phyloP scores from a whole-genome alignment of 2,329 filamentous ascomycete species.

The Aureobasidium sp. region DNA sequence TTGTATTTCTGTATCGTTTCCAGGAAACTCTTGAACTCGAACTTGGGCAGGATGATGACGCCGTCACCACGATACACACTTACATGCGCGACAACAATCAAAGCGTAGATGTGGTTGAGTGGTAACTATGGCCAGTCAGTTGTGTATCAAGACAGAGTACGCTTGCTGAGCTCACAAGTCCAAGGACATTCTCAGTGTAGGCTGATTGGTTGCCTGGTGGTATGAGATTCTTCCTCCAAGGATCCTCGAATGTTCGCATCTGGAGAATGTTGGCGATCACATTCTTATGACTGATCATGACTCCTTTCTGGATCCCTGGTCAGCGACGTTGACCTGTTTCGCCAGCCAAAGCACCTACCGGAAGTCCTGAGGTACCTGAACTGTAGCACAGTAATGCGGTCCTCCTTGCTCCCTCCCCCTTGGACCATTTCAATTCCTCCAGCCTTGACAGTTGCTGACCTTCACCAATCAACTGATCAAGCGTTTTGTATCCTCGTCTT shows the following conservation, averaged over 20 bases:
- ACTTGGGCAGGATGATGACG: conserved; percentile 65
- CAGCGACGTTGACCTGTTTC: background rate
- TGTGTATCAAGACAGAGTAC: background rate
- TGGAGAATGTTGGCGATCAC: conserved; percentile 72
- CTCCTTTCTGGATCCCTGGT: conserved; percentile 56
- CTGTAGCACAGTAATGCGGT: conserved; percentile 75
- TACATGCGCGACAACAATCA: conserved; percentile 63
- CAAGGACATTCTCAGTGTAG: conserved; percentile 52
- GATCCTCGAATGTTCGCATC: conserved; percentile 46
- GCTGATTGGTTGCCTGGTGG: conserved; percentile 36
- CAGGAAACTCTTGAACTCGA: conserved; percentile 62
- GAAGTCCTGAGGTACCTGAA: conserved; percentile 70
- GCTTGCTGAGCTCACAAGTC: conserved; percentile 38
- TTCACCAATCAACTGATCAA: conserved; percentile 58
- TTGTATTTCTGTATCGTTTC: conserved; percentile 60
- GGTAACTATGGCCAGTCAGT: conserved; percentile 42
- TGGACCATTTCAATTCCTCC: conserved; percentile 49
- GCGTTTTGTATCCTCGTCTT: conserved; percentile 51
- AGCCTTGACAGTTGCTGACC: conserved; percentile 51
- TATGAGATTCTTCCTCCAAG: conserved; percentile 33
- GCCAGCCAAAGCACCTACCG: conserved; percentile 43
- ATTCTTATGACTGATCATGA: conserved; percentile 74
- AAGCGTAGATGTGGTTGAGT: conserved; percentile 73
- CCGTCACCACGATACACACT: conserved; percentile 65
- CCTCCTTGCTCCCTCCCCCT: conserved; percentile 59